A percentile compares a stretch with the other conserved stretches of the same genome.
Conservation (phyloP, 2,329 filamentous ascomycete genomes). For the Aspergillus novoparasiticus region DNA sequence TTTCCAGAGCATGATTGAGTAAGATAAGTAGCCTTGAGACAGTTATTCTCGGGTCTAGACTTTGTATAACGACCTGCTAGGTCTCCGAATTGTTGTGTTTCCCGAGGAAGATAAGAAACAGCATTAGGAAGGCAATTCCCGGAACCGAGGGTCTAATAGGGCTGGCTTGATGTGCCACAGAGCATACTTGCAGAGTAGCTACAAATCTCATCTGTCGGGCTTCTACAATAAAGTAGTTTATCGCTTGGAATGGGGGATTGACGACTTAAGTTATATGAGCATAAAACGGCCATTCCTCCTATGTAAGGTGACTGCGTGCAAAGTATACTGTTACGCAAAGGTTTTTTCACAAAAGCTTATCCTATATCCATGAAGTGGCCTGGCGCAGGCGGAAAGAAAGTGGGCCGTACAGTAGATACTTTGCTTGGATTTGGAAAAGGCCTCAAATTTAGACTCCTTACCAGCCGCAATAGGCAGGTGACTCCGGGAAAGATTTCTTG, state of each 20-base stretch:
- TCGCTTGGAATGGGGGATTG: background rate
- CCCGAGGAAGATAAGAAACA: background rate
- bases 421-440: no score
- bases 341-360: no score
- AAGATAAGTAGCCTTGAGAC: accelerated
- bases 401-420: no score
- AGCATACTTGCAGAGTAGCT: background rate
- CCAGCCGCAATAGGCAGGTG: background rate
- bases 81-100: background rate
- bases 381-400: no score
- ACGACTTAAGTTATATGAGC: no score
- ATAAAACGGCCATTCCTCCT: no score
- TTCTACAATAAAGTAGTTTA: background rate
- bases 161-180: background rate
- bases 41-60: no score
- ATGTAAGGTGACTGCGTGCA: no score
- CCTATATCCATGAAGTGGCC: no score
- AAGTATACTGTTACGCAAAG: no score
- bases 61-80: no score
- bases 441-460: background rate
- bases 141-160: background rate
- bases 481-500: background rate
- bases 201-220: background rate
- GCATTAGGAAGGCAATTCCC: background rate
- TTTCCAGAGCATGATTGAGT: no score